phyloP scores from a whole-genome alignment of 2,329 filamentous ascomycete genomes.

The Chaetomium globosum region DNA sequence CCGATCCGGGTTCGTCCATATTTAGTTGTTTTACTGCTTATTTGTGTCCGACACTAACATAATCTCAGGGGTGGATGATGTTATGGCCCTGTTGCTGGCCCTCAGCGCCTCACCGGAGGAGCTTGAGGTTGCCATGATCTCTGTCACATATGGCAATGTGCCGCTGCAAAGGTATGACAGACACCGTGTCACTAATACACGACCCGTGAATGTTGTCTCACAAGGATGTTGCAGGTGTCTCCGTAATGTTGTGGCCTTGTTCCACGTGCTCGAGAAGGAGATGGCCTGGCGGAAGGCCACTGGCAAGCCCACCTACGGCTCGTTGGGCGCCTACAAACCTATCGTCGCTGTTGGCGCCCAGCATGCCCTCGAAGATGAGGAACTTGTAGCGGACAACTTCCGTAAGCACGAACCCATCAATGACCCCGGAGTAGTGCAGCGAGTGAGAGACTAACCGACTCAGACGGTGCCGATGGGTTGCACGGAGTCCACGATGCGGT shows the following conservation, averaged over 20 bases:
- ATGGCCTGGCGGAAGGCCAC: slow-evolving; percentile 75
- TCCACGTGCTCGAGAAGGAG: slow-evolving; percentile 90
- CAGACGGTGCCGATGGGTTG: slow-evolving; percentile 75
- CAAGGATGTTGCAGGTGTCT: slow-evolving; percentile 63
- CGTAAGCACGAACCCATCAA: slow-evolving; percentile 55
- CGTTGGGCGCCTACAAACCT: slow-evolving; percentile 72
- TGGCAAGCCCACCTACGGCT: slow-evolving; percentile 71
- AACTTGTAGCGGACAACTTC: slow-evolving; percentile 82
- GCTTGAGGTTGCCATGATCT: slow-evolving; percentile 81
- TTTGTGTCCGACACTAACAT: slow-evolving; percentile 24
- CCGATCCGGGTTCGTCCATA: slow-evolving; percentile 70
- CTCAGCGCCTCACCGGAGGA: slow-evolving; percentile 81
- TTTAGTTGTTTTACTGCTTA: not conserved
- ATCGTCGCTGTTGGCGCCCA: slow-evolving; percentile 85
- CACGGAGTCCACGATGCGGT: slow-evolving; percentile 70
- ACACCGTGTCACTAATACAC: slow-evolving; percentile 5
- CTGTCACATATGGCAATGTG: slow-evolving; percentile 92
- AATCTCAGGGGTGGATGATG: slow-evolving; percentile 77
- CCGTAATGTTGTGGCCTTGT: slow-evolving; percentile 84
- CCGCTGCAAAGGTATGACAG: slow-evolving; percentile 71
- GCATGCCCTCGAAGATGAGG: slow-evolving; percentile 80
- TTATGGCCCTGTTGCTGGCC: slow-evolving; percentile 83
- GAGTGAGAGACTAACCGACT: slow-evolving; percentile 20
- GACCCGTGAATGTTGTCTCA: slow-evolving; percentile 16
- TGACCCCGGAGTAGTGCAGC: not conserved